Conservation (phyloP, 495 filamentous ascomycete genomes). For the Amphirosellinia nigrospora region DNA sequence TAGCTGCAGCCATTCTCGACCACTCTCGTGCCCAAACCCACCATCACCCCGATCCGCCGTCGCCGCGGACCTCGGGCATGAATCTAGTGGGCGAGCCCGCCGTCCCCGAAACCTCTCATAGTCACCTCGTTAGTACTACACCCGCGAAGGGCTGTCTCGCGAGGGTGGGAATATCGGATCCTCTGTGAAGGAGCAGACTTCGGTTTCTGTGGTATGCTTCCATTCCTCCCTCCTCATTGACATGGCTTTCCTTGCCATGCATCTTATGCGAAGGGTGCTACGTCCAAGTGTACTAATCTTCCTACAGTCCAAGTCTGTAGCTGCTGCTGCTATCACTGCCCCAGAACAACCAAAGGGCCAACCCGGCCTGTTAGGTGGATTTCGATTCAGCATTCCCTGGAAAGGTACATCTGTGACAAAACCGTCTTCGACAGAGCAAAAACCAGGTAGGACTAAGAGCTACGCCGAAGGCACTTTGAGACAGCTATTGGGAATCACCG, state of each 20-base stretch:
- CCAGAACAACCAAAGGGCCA: conserved; percentile 14
- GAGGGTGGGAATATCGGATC: neutral
- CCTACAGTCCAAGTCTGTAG: conserved; percentile 19
- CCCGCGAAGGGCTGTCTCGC: neutral
- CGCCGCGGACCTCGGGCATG: conserved; percentile 34
- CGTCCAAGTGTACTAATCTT: conserved; percentile 1
- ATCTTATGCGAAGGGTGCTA: neutral
- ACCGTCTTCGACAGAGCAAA: neutral
- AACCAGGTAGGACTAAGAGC: conserved; percentile 16
- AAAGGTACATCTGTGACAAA: conserved; percentile 6
- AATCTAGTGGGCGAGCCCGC: conserved; percentile 53
- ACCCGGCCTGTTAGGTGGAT: conserved; percentile 9
- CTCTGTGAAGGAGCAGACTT: conserved; percentile 19
- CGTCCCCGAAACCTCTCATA: conserved; percentile 52
- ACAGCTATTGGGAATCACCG: conserved; percentile 12
- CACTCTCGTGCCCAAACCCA: conserved; percentile 19
- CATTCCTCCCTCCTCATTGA: neutral
- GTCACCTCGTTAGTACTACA: conserved; percentile 39
- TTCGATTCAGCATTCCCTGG: conserved; percentile 24
- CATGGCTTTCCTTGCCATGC: neutral
- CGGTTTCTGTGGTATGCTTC: conserved; percentile 20
- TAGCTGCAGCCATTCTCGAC: conserved; percentile 24
- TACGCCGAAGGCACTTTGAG: conserved; percentile 26
- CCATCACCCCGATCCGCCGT: conserved; percentile 14
- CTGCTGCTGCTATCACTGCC: conserved; percentile 12